phyloP scores from a whole-genome alignment of 345 rosid species.

The Brassica carinata region DNA sequence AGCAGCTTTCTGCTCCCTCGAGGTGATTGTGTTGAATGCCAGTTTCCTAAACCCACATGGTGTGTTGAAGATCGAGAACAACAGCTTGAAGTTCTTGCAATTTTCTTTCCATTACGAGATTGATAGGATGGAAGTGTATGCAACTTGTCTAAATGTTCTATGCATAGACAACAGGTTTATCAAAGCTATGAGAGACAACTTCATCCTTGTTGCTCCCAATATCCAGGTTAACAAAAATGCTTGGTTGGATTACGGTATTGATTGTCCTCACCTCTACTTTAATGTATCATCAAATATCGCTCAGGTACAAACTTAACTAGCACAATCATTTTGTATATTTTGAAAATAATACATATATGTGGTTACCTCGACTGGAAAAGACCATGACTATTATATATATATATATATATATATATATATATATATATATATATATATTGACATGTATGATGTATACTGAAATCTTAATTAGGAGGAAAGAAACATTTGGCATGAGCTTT shows the following conservation, averaged over 20 bases:
- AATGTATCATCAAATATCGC: background rate
- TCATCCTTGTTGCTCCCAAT: slow-evolving; percentile 17
- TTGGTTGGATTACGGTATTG: background rate
- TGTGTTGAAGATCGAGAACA: slow-evolving; percentile 23
- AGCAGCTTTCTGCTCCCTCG: slow-evolving; percentile 20
- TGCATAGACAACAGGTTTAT: background rate
- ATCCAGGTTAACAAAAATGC: background rate
- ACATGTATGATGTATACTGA: slow-evolving; percentile 14
- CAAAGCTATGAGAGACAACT: background rate
- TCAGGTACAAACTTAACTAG: slow-evolving; percentile 23
- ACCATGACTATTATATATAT: background rate
- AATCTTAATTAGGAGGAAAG: slow-evolving; percentile 10
- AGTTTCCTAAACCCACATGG: background rate
- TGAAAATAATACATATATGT: background rate
- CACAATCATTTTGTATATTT: background rate
- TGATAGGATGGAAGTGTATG: background rate
- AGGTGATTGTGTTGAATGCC: slow-evolving; percentile 16
- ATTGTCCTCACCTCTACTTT: slow-evolving; percentile 12
- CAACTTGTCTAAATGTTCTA: slow-evolving; percentile 11
- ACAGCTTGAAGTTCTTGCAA: slow-evolving; percentile 23
- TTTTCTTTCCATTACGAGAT: background rate
- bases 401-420: too few relatives aligned
- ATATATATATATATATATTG: background rate
- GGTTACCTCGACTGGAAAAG: background rate
- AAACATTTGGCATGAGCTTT: slow-evolving; percentile 18